Base-by-base conservation (phyloP, 1,284 basidiomycete species). In the Microbotryum intermedium region DNA sequence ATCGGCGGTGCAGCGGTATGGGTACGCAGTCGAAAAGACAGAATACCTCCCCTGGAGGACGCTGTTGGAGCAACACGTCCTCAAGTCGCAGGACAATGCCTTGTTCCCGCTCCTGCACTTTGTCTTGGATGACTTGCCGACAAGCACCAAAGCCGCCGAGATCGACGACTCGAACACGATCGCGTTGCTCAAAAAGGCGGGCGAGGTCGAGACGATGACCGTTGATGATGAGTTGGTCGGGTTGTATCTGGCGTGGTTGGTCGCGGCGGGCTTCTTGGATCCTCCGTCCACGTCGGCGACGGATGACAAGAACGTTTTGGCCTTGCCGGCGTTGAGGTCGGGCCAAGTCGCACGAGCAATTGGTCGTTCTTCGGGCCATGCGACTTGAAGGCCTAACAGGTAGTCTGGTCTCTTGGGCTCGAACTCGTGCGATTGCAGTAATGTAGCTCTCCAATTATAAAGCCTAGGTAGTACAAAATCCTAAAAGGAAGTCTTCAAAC, bases 71-170 rank as follows among this genome's bases (percentile, higher is more conserved):
- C 87, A 89, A 71, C 93, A 97, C 74, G 93, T 97, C 51, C 84
- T 97, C 79, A 85, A 90, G 65, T 83, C 82, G 23, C 86, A 93
- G 77, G 92, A 97, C 76, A 98, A 98, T 69, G 95, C 95, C 3
- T 80, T 99, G 47, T 98, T 97, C 83, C 95, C 95, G 4, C 79
- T 99, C 13, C 81, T 98, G 26, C 93, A 98, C 77, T 97, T 97
- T 71, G 95, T 97, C 23, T 79, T 98, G 23, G 94, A 97, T 74
- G 95, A 98, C 75, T 79, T 99, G 46, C 95, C 95, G 4, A 95
- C 93, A 25, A 90, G 87, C 72, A 98, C 94, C 53, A 97, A 95
- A 77, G 85, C 90, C 2, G 89, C 95, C 3, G 88, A 90, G 71
- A 78, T 98, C 49, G 89, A 95, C 73, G 91, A 97, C 73, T 74